Percentiles rank a stretch among this genome's conserved stretches.
Evolutionary conservation across 768 basidiomycete species (phyloP).

Genomic region (Megacollybia marginata): DNA sequence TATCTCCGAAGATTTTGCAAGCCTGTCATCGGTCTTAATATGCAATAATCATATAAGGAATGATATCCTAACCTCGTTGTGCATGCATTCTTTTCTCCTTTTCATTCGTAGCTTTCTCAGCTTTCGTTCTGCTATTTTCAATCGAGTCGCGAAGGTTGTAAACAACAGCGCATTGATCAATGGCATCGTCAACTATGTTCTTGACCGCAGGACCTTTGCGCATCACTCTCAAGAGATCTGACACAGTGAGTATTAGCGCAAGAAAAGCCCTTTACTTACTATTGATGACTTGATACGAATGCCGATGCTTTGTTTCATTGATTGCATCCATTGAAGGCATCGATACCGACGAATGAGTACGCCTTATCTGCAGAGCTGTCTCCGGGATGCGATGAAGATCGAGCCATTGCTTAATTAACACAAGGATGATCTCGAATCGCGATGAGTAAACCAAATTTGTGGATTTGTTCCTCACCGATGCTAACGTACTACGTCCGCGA

Average conservation of each 20-base stretch:
- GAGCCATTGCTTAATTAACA: constrained; percentile 83
- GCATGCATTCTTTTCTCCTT: constrained; percentile 57
- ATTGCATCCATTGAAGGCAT: constrained; percentile 23
- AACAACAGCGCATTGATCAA: constrained; percentile 79
- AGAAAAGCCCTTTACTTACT: constrained; percentile 40
- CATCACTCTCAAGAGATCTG: constrained; percentile 79
- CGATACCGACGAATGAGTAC: constrained; percentile 40
- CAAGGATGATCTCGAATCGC: constrained; percentile 55
- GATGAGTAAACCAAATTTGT: neutral
- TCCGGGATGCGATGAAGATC: constrained; percentile 33
- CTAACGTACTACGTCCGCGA: constrained; percentile 82
- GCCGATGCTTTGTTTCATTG: constrained; percentile 29
- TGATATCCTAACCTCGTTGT: constrained; percentile 52
- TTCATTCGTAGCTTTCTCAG: constrained; percentile 73
- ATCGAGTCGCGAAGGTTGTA: constrained; percentile 86
- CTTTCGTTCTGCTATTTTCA: constrained; percentile 69
- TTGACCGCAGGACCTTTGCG: constrained; percentile 85
- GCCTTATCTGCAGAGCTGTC: constrained; percentile 26
- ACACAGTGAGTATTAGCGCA: neutral
- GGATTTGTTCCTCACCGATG: constrained; percentile 50
- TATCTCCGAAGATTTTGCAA: constrained; percentile 79
- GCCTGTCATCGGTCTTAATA: constrained; percentile 30
- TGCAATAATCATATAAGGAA: constrained; percentile 1
- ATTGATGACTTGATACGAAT: constrained; percentile 85
- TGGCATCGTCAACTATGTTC: constrained; percentile 75